Base-by-base conservation (phyloP, 169 alveolate species). In the Plasmodium coatneyi region DNA sequence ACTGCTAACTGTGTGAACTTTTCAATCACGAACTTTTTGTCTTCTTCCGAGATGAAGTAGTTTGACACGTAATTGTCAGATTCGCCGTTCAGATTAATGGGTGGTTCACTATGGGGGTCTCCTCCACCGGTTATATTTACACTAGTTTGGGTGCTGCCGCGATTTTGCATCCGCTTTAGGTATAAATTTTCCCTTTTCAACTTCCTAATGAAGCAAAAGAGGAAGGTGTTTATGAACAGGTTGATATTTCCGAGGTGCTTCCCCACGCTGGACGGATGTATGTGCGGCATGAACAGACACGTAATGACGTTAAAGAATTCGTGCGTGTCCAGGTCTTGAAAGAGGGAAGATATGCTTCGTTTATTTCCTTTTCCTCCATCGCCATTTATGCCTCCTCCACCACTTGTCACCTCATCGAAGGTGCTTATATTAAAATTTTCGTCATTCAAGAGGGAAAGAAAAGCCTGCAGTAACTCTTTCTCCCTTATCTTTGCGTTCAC, bases 281-380 rank as follows among this genome's bases (percentile, higher is more conserved):
- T 87, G 36, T 87, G 93, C n/a, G 93, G 93, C 72, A 87, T 87
- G 32, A 87, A 87, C 30, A 87, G 72, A 41, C 89, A 87, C n/a
- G 87, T 87, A 36, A 87, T 87, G 34, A 87, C 32, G 72, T 87
- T 87, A 60, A 87, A 12, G 34, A 72, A 87, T 56, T 56, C 93
- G 39, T 87, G 74, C 4, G 82, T 87, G 32, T 87, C 93, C 10
- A 78, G 28, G 34, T 87, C 81, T 39, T 78, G 72, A 60, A 87
- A 87, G 6, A 87, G 28, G 71, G 66, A 39, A 30, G 71, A 39
- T 16, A 49, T 22, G 7, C 14, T 28, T 80, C 52, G 7, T 39
- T 32, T 34, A 12, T 39, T 39, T 25, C 4, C 60, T 32, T 10
- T n/a, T 34, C 60, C 7, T 74, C 22, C 46, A 3, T 9, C 36